phyloP scores from a whole-genome alignment of 2,329 filamentous ascomycete species.

The Juglanconis juglandina region DNA sequence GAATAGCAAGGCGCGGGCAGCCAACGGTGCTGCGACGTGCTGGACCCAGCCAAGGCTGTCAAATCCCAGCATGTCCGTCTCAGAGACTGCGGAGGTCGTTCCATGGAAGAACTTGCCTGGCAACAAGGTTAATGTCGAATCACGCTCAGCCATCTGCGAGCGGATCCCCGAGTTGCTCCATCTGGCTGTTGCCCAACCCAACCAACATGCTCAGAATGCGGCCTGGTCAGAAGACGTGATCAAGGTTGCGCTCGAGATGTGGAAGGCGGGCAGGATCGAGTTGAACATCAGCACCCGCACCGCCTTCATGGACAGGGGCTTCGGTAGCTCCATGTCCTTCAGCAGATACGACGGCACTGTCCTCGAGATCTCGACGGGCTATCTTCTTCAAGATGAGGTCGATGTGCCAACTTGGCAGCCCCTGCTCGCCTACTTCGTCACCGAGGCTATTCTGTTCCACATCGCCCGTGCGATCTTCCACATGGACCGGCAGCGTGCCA shows the following conservation, averaged over 20 bases:
- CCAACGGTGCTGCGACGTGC: conserved; percentile 1
- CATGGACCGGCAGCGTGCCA: conserved; percentile 27
- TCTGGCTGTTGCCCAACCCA: conserved; percentile 20
- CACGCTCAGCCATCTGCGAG: conserved; percentile 18
- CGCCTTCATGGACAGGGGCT: conserved; percentile 24
- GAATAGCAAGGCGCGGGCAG: not conserved
- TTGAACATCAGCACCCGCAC: conserved; percentile 25
- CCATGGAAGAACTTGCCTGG: conserved; percentile 15
- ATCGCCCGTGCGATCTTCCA: conserved; percentile 27
- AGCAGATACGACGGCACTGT: conserved; percentile 21
- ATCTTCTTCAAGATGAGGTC: conserved; percentile 27
- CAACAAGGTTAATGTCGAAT: conserved; percentile 16
- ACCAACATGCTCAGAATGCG: conserved; percentile 17
- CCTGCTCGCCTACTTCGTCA: conserved; percentile 20
- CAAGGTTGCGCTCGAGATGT: conserved; percentile 23
- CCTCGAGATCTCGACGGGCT: conserved; percentile 25
- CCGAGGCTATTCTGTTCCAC: conserved; percentile 35
- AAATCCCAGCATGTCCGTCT: conserved; percentile 17
- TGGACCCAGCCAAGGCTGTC: conserved; percentile 12
- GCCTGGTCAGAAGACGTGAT: conserved; percentile 23
- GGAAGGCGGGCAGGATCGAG: conserved; percentile 22
- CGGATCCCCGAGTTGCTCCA: conserved; percentile 23
- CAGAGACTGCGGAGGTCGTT: conserved; percentile 17
- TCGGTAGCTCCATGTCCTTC: conserved; percentile 25
- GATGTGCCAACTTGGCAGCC: conserved; percentile 25